phyloP scores from a whole-genome alignment of 140 eudicot species.

The Cichorium intybus region DNA sequence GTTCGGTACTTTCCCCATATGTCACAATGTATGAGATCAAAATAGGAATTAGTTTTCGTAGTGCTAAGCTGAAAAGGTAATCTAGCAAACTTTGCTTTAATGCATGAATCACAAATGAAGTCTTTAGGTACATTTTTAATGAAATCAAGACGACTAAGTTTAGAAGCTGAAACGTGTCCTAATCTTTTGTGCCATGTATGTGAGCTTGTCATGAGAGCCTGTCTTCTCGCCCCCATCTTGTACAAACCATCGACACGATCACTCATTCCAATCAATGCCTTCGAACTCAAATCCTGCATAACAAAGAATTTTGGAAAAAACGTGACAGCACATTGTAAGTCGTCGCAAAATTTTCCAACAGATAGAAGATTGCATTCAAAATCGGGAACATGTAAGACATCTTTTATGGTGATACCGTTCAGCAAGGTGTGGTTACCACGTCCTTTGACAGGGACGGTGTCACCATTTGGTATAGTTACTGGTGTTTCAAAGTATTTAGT shows the following conservation, averaged over 20 bases:
- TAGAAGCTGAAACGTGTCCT: neutral
- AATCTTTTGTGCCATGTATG: slow-evolving; percentile 2
- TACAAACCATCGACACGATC: neutral
- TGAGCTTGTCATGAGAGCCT: neutral
- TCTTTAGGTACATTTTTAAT: neutral
- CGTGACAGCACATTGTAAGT: no score
- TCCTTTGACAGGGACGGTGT: no score
- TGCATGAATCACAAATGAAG: neutral
- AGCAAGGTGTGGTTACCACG: no score
- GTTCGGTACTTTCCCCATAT: neutral
- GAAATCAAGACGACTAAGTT: neutral
- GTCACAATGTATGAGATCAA: neutral
- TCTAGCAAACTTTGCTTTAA: neutral
- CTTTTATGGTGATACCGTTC: no score
- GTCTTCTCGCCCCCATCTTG: neutral
- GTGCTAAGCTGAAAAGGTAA: neutral
- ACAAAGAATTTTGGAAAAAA: neutral
- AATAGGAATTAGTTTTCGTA: neutral
- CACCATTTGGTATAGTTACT: neutral
- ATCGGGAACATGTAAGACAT: no score
- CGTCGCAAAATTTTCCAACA: no score
- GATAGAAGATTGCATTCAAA: no score
- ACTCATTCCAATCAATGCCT: slow-evolving; percentile 2
- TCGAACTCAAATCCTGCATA: neutral
- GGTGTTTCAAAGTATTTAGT: neutral